These are phyloP conservation scores for Chimonanthus praecox DNA, from an alignment of 164 flowering plant species.

Conservation along the genomic window DNA sequence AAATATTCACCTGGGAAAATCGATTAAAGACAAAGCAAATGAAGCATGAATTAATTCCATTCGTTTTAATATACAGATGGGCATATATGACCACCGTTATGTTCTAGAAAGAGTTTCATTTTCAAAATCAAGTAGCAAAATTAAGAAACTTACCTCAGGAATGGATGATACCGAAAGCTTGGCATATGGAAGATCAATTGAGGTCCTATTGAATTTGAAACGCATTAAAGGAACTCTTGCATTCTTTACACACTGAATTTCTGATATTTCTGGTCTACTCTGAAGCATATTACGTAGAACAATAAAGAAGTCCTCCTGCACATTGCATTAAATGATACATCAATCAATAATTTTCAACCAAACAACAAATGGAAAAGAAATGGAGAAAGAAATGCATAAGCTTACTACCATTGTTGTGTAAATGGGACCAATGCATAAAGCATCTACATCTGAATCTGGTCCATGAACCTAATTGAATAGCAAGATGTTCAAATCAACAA, in stretches of 20 bases:
- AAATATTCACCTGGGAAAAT: too few relatives aligned
- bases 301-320: slow-evolving; percentile 58
- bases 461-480: slow-evolving; percentile 40
- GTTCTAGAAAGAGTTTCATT: too few relatives aligned
- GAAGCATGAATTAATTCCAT: neutral
- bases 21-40: neutral
- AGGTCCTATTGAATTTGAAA: slow-evolving; percentile 49
- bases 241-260: slow-evolving; percentile 48
- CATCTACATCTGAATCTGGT: slow-evolving; percentile 61
- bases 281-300: slow-evolving; percentile 51
- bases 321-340: neutral
- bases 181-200: slow-evolving; percentile 55
- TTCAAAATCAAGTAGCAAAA: too few relatives aligned
- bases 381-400: neutral
- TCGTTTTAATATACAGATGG: neutral
- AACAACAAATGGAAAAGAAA: neutral
- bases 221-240: slow-evolving; percentile 62
- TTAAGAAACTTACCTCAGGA: slow-evolving; percentile 35
- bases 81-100: too few relatives aligned
- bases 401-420: slow-evolving; percentile 50
- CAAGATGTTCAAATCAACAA: neutral
- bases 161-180: slow-evolving; percentile 35
- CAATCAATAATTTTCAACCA: neutral
- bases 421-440: slow-evolving; percentile 53
- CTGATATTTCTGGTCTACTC: slow-evolving; percentile 38